phyloP scores from a whole-genome alignment of 2,329 filamentous ascomycete genomes.

The Aspergillus eucalypticola region DNA sequence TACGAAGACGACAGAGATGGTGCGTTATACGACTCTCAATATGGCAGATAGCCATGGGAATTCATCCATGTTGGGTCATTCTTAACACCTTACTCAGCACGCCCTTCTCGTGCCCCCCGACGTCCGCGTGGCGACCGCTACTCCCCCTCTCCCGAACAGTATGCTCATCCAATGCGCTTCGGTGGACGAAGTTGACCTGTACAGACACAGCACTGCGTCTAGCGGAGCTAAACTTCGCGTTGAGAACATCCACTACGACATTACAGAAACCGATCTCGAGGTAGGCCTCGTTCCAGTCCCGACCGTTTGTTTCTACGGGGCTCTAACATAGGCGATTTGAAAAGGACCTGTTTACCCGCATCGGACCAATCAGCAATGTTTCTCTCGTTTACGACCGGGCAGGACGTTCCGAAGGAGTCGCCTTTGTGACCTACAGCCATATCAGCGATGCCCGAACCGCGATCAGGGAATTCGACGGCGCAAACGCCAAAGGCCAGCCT shows the following conservation, averaged over 20 bases:
- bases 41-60: slow-evolving; percentile 1
- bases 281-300: slow-evolving; percentile 47
- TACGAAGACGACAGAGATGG: slow-evolving; percentile 71
- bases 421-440: slow-evolving; percentile 77
- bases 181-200: background rate
- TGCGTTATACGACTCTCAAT: slow-evolving; percentile 29
- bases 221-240: slow-evolving; percentile 73
- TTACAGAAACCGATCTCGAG: slow-evolving; percentile 79
- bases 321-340: background rate
- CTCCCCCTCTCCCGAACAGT: slow-evolving; percentile 39
- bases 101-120: slow-evolving; percentile 48
- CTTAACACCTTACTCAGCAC: slow-evolving; percentile 33
- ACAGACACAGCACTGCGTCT: slow-evolving; percentile 47
- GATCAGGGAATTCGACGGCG: slow-evolving; percentile 79
- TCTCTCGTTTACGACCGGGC: slow-evolving; percentile 81
- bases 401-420: slow-evolving; percentile 81
- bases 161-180: slow-evolving; percentile 21
- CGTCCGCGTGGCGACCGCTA: slow-evolving; percentile 38
- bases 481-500: slow-evolving; percentile 86
- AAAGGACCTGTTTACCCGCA: slow-evolving; percentile 77
- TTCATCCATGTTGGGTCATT: slow-evolving; percentile 11
- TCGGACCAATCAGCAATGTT: slow-evolving; percentile 70
- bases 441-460: slow-evolving; percentile 72
- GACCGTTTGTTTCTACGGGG: background rate
- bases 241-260: slow-evolving; percentile 89